phyloP scores from a whole-genome alignment of 352 stramenopile genomes.

The Blastocystis sp. region DNA sequence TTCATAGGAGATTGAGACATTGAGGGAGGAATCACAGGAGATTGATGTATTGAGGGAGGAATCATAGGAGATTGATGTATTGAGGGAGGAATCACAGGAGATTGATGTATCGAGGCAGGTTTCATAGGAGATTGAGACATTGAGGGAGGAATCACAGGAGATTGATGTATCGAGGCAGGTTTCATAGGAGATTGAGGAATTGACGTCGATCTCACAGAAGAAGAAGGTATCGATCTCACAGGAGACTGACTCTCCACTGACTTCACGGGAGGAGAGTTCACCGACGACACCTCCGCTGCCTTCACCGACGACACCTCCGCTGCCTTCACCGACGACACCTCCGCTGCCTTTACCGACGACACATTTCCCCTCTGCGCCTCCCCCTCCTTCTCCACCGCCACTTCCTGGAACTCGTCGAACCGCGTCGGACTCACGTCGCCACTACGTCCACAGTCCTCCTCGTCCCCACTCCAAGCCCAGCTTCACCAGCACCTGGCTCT shows the following conservation, averaged over 20 bases:
- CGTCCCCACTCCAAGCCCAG: slow-evolving; percentile 12
- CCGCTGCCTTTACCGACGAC: background rate
- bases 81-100: background rate
- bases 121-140: no score
- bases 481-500: background rate
- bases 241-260: background rate
- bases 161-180: no score
- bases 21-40: background rate
- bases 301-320: background rate
- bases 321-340: background rate
- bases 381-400: background rate
- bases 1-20: no score
- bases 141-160: no score
- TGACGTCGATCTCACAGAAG: no score
- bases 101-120: no score
- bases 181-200: no score
- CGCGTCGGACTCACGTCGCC: background rate
- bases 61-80: background rate
- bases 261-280: background rate
- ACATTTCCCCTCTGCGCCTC: background rate
- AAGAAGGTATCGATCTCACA: background rate
- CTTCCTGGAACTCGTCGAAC: background rate
- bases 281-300: background rate
- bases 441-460: background rate
- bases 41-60: background rate